Base-by-base conservation (phyloP, 2,329 filamentous ascomycete species). In the Zymoseptoria passerinii region DNA sequence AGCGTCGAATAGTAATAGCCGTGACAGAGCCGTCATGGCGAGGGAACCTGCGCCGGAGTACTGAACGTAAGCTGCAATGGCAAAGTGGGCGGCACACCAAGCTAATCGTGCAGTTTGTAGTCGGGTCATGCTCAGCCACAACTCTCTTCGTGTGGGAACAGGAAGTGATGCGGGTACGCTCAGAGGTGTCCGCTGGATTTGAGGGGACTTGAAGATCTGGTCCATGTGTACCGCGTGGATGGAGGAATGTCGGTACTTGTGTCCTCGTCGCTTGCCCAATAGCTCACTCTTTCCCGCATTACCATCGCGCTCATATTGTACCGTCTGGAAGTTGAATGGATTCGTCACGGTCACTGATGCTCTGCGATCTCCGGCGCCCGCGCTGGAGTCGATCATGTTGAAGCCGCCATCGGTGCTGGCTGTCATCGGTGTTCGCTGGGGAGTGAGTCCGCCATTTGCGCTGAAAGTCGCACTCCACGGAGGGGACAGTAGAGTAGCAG, bases 191-290 rank as follows among this genome's bases (percentile, higher is more conserved):
- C 92, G 83, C 8, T 91, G 91, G 0, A 90, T 87, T 54, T 92
- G 84, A 54, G 92, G 84, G 0, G 91, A 86, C 6, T 94, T 94
- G 72, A 96, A 91, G 67, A 95, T 89, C 74, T 97, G 96, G 74
- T 97, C 95, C 74, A 96, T 92, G 72, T 97, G 92, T 19, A 90
- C 95, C 20, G 68, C 67, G 56, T 72, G 70, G 58, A 99, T 88
- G 72, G 90, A 95, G 72, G 89, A 95, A 77, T 97, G 92, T 72
- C 96, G 96, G 81, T 99, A 99, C 73, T 94, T 91, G 78, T 99
- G 94, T 62, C 94, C 94, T 61, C 92, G 87, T 65, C 94, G 85
- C 74, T 96, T 90, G 63, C 92, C 92, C 63, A 96, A 84, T 67
- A 90, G 92, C 87, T 95, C 73, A 48, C 65, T 66, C 73, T 63